Conservation (phyloP, 495 filamentous ascomycete species). For the Podospora conica region DNA sequence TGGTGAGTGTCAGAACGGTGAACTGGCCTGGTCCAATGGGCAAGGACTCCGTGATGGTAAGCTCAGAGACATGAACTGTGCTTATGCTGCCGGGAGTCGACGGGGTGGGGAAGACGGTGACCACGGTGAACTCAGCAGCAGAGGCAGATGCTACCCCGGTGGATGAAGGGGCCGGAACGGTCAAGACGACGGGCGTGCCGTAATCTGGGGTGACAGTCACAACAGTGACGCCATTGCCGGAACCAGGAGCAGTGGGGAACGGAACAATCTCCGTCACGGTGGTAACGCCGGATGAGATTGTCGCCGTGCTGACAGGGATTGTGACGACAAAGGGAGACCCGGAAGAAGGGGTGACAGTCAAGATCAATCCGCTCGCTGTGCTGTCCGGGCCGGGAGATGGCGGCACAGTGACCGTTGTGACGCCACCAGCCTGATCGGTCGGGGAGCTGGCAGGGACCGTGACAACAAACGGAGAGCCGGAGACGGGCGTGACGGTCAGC, state of each 20-base stretch:
- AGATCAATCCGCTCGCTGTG: neutral
- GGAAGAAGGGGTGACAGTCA: neutral
- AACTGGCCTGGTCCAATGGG: conserved; percentile 17
- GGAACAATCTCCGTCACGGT: neutral
- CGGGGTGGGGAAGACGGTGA: neutral
- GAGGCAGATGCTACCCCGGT: neutral
- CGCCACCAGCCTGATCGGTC: neutral
- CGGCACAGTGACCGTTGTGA: conserved; percentile 4
- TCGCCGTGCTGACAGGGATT: neutral
- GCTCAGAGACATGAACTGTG: conserved; percentile 15
- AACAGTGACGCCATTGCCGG: neutral
- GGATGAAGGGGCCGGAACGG: neutral
- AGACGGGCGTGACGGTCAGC: conserved; percentile 11
- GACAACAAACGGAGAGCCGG: conserved; percentile 8
- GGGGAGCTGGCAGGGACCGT: neutral
- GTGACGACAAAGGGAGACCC: conserved; percentile 8
- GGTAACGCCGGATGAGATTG: neutral
- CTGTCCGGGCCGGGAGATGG: neutral
- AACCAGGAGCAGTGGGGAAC: neutral
- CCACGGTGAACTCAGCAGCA: neutral
- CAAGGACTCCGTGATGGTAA: conserved; percentile 23
- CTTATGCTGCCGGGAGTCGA: neutral
- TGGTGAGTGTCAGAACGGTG: conserved; percentile 16
- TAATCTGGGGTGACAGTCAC: neutral
- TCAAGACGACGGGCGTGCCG: neutral